Percentiles rank a stretch among this genome's conserved stretches.
Conservation (phyloP, 257 asterid species). For the Primulina tabacum region DNA sequence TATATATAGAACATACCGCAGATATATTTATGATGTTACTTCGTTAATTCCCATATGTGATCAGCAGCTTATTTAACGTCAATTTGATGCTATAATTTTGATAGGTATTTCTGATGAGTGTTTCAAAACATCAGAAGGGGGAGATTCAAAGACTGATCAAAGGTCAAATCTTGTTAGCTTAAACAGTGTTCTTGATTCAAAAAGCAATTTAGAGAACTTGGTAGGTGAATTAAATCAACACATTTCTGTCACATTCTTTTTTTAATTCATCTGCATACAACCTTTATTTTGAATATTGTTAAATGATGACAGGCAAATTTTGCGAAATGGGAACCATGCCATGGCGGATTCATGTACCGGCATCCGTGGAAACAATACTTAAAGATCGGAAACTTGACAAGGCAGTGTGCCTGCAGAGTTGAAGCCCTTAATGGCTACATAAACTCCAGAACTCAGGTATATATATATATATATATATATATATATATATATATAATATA, state of each 20-base stretch:
- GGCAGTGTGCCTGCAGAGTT: conserved; percentile 61
- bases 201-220: conserved; percentile 58
- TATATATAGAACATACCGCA: not conserved
- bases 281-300: conserved; percentile 2
- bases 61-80: not conserved
- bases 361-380: conserved; percentile 88
- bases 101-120: conserved; percentile 53
- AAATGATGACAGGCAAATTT: conserved; percentile 53
- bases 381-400: conserved; percentile 52
- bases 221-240: conserved; percentile 33
- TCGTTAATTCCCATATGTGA: too few relatives aligned
- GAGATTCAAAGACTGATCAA: conserved; percentile 18
- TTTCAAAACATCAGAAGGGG: conserved; percentile 28
- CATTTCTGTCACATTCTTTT: not conserved
- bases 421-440: conserved; percentile 56
- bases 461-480: conserved; percentile 17
- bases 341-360: conserved; percentile 59
- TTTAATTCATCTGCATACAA: not conserved
- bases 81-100: not conserved
- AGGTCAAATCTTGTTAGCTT: conserved; percentile 32
- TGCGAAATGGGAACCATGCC: conserved; percentile 88
- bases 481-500: too few relatives aligned
- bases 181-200: conserved; percentile 56
- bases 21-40: not conserved
- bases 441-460: conserved; percentile 45